Percentiles rank a stretch among this genome's conserved stretches.
Evolutionary conservation across 1,139 yeast genomes (phyloP).

Genomic region (Kluyveromyces sp.): DNA sequence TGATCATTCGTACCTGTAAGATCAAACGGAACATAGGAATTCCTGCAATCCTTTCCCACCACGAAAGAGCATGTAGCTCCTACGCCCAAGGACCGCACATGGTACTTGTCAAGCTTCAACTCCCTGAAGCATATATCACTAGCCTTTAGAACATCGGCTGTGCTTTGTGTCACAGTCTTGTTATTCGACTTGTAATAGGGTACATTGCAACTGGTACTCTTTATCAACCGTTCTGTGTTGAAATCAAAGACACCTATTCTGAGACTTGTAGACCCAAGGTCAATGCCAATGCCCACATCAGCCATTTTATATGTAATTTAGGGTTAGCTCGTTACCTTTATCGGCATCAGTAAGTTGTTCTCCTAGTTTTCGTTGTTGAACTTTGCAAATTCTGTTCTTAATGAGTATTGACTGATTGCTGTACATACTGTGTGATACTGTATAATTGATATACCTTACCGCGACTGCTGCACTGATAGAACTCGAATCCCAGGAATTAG

Average conservation of each 20-base stretch:
- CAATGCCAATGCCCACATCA: slow-evolving; percentile 39
- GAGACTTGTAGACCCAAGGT: slow-evolving; percentile 49
- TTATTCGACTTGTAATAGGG: slow-evolving; percentile 23
- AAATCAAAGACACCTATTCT: slow-evolving; percentile 33
- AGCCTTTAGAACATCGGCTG: slow-evolving; percentile 35
- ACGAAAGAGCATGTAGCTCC: slow-evolving; percentile 55
- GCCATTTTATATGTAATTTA: neutral
- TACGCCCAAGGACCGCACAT: slow-evolving; percentile 26
- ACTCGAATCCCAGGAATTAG: too few relatives aligned
- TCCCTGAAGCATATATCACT: slow-evolving; percentile 19
- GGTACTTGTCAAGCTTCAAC: slow-evolving; percentile 12
- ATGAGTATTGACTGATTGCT: too few relatives aligned
- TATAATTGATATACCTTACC: too few relatives aligned
- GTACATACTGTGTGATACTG: too few relatives aligned
- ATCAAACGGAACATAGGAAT: slow-evolving; percentile 24
- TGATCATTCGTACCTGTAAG: slow-evolving; percentile 27
- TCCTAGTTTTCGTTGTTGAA: too few relatives aligned
- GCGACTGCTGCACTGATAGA: too few relatives aligned
- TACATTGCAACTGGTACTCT: slow-evolving; percentile 21
- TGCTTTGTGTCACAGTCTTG: slow-evolving; percentile 38
- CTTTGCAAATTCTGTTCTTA: too few relatives aligned
- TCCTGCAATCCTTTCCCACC: slow-evolving; percentile 27
- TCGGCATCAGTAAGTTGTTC: too few relatives aligned
- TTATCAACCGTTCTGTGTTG: slow-evolving; percentile 16
- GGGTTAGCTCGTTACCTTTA: too few relatives aligned